Percentiles rank a stretch among this genome's conserved stretches.
Conservation (phyloP, 768 basidiomycete species). For the Tulasnella sp. region DNA sequence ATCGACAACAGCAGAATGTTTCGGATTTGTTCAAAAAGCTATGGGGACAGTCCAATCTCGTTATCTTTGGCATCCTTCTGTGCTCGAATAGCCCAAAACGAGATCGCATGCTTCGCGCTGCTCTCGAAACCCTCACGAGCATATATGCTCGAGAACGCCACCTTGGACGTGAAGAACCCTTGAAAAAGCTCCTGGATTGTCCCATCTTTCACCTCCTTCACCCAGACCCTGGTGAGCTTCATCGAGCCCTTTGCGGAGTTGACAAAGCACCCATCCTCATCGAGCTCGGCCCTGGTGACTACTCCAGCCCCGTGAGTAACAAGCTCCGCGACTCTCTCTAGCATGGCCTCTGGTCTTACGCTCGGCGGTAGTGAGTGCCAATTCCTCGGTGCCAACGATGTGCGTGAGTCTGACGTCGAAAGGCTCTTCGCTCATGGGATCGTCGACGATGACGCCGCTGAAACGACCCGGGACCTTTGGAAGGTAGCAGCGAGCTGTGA, state of each 20-base stretch:
- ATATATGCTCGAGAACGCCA: not conserved
- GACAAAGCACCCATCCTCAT: not conserved
- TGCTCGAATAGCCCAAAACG: not conserved
- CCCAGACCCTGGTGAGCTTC: not conserved
- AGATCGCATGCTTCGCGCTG: not conserved
- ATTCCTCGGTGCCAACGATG: not conserved
- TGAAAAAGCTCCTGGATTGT: not conserved
- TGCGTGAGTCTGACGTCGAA: not conserved
- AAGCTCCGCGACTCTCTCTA: not conserved
- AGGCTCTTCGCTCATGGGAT: not conserved
- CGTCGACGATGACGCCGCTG: not conserved
- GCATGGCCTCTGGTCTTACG: not conserved
- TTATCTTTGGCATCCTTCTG: not conserved
- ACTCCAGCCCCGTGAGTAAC: not conserved
- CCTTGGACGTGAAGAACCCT: not conserved
- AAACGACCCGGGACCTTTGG: not conserved
- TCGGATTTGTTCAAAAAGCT: too few relatives aligned
- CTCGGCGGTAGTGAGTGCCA: not conserved
- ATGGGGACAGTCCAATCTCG: not conserved
- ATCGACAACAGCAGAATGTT: too few relatives aligned
- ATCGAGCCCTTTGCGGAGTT: not conserved
- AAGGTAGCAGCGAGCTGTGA: slow-evolving; percentile 10
- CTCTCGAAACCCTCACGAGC: not conserved
- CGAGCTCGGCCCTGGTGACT: not conserved
- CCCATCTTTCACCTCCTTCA: not conserved